Base-by-base conservation (phyloP, 768 basidiomycete species). In the Tephrocybe sp. region DNA sequence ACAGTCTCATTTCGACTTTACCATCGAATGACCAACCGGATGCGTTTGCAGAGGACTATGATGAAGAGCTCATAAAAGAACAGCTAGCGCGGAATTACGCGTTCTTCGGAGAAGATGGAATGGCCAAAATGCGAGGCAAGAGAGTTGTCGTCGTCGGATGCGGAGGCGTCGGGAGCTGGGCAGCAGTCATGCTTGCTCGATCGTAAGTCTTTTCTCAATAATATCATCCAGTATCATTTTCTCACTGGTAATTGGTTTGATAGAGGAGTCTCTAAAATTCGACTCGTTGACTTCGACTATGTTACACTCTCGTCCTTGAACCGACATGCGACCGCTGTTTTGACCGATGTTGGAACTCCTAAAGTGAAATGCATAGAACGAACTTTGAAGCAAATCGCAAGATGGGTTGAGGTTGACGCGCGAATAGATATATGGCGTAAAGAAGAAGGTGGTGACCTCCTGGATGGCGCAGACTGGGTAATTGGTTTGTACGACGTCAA, bases 111-210 rank as follows among this genome's bases (percentile, higher is more conserved):
- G 89, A 95, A 30, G 89, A 92, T 32, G 82, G 82, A 35, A 96
- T 98, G 91, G 65, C 70, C 9, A 85, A 81, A 62, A 77, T 98
- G 46, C 77, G 97, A 46, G 62, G 74, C 8, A 81, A 84, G 11
- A 80, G 75, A 4, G 94, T 98, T 1, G 93, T 92, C 14, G 73
- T 98, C 16, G 86, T 99, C 3, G 97, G 97, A 5, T 92, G 94
- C 57, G 97, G 97, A 51, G 96, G 97, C 2, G 97, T 99, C 0
- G 97, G 97, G 0, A 94, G 91, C 62, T 96, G 93, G 91, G 89
- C 85, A 33, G 93, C 94, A 13, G 81, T 96, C 30, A 96, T 96
- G 96, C 82, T 93, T 22, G 86, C 84, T 39, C 73, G 94, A 65
- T 94, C 92, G 89, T 94, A 62, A 64, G 90, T 81, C 20, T 30